Base-by-base conservation (phyloP, 2,329 filamentous ascomycete species). In the Colletotrichum sublineola region DNA sequence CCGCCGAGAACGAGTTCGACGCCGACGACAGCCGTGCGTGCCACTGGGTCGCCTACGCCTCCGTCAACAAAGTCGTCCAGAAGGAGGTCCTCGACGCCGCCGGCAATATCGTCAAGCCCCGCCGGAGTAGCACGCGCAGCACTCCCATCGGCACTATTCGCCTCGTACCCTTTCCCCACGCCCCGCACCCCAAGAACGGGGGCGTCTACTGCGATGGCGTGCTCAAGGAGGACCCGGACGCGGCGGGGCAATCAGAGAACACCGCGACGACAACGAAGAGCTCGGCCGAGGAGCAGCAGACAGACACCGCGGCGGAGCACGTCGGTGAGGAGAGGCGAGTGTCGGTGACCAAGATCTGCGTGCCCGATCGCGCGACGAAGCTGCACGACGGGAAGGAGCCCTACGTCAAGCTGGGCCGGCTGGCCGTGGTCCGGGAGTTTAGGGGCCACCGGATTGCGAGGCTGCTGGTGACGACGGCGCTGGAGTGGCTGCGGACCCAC, bases 11-110 rank as follows among this genome's bases (percentile, higher is more conserved):
- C 75, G 95, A 98, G 81, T 87, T 94, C 75, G 96, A 98, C 83
- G 83, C 86, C 1, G 94, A 98, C 79, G 96, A 98, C 80, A 76
- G 87, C 1, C 89, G 93, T 46, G 92, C 90, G 76, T 96, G 92
- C 83, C 95, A 98, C 81, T 97, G 94, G 93, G 92, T 97, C 40
- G 86, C 92, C n/a, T 97, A 97, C 81, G 90, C 90, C 60, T 90
- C 87, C 20, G 86, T 92, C 68, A 87, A 87, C 66, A 84, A 82
- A 61, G 82, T 80, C 4, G 81, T 82, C 56, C 81, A 82, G 71
- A 78, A 80, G 6, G 85, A 87, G 78, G 76, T 83, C 56, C 82
- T 81, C 38, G 84, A 88, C 77, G 80, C 82, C 6, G 76, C 77
- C n/a, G 83, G 82, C 69, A 80, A 82, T 44, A 77, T 86, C 48